Evolutionary conservation across 1,139 yeast genomes (phyloP), one percentile per base, ranked within the genome.

Genomic region (Nakaseomyces glabratus): DNA sequence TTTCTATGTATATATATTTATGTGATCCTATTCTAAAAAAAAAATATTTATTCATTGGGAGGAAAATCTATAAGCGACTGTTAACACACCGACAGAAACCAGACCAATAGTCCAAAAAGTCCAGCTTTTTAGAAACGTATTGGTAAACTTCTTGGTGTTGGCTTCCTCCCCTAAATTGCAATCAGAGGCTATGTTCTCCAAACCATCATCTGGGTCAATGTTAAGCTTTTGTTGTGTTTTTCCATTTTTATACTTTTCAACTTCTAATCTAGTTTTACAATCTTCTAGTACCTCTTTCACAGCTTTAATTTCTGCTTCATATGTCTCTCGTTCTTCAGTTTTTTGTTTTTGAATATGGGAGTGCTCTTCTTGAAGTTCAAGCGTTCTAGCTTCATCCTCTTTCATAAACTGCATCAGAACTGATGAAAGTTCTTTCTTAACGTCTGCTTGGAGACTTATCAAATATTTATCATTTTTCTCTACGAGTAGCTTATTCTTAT

Each of bases 271-370:
- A 4, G 50, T 44, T 18, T 48, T 49, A 12, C 49, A 37, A 20
- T 50, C 54, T 20, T 52, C 57, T 3, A 49, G 26, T 29, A 51
- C 52, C 16, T 40, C 43, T 28, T 46, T 46, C 23, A 49, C 42
- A 19, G 37, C 38, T 18, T 47, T 44, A 7, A 51, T 30, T 13
- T 49, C 47, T 5, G 42, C 39, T 12, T 45, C 36, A 26, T 48
- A 46, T 14, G 39, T 36, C n/a, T 35, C 33, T 20, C 44, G 45
- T 15, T 41, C 36, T 4, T 33, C 28, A n/a, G 45, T 40, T 16
- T 35, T 35, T 10, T 40, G 30, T n/a, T 39, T 38, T 17, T 43
- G 39, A 12, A 48, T 16, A 8, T 33, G 33, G 13, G 41, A 40
- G 14, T 48, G 41, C 24, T 57, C 56, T 6, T 44, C 46, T 31